Percentiles rank a stretch among this genome's conserved stretches.
These are phyloP conservation scores for Stipa capillata DNA, from an alignment of 176 grass and related monocot species.

Conservation along the genomic window DNA sequence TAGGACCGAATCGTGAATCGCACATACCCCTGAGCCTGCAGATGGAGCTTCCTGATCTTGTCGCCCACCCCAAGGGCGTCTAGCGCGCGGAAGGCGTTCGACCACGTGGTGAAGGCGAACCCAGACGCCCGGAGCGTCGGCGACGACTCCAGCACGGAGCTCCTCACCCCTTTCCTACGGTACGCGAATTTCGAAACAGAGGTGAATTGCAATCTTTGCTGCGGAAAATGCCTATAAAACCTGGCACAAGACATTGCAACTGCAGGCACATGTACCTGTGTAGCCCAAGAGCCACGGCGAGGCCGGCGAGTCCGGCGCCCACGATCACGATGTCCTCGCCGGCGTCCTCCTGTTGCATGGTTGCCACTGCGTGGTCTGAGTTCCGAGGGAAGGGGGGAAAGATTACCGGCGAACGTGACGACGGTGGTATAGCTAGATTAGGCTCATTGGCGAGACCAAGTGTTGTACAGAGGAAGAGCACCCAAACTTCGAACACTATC, in stretches of 20 bases:
- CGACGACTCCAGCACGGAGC: constrained; percentile 79
- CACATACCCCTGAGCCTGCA: neutral
- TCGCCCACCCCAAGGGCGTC: constrained; percentile 67
- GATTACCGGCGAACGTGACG: neutral
- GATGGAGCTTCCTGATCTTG: constrained; percentile 47
- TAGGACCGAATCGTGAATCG: neutral
- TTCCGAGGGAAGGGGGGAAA: neutral
- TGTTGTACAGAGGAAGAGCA: neutral
- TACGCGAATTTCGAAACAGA: neutral
- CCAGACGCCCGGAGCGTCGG: constrained; percentile 47
- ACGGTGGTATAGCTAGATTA: neutral
- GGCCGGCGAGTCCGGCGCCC: constrained; percentile 55
- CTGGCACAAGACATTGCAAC: too few species aligned
- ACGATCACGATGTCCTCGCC: constrained; percentile 48
- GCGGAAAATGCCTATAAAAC: too few species aligned
- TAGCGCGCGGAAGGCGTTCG: constrained; percentile 60
- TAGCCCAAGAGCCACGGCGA: constrained; percentile 60
- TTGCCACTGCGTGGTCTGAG: neutral
- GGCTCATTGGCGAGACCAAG: neutral
- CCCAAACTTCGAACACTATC: too few species aligned
- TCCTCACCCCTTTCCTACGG: constrained; percentile 53
- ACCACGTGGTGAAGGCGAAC: constrained; percentile 43
- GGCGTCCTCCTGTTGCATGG: constrained; percentile 8
- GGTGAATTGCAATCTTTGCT: neutral
- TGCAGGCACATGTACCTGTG: too few species aligned